Evolutionary conservation across 2,329 filamentous ascomycete species (phyloP).

Genomic region (Biscogniauxia sp.): DNA sequence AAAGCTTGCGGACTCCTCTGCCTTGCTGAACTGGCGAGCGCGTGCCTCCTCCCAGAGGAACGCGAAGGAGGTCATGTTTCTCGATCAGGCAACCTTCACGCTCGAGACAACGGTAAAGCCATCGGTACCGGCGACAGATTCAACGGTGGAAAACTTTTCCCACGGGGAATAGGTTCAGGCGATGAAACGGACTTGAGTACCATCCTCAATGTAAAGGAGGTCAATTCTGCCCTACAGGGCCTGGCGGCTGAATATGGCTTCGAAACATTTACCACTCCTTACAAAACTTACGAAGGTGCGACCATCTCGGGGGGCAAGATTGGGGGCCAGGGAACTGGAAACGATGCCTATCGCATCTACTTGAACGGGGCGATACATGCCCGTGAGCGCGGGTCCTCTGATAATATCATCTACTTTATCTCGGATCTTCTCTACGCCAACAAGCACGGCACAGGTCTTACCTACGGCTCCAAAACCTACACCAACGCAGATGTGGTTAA

Average conservation of each 20-base stretch:
- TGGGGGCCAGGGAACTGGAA: constrained; percentile 41
- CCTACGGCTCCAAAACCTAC: constrained; percentile 51
- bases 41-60: constrained; percentile 22
- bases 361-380: constrained; percentile 55
- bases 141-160: constrained; percentile 37
- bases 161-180: constrained; percentile 40
- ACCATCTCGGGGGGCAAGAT: constrained; percentile 40
- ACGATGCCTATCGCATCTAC: constrained; percentile 46
- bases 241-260: constrained; percentile 40
- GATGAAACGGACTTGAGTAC: constrained; percentile 34
- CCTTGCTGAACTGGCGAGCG: constrained; percentile 12
- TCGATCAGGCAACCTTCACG: constrained; percentile 8
- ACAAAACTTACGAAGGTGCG: constrained; percentile 42
- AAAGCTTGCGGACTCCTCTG: constrained; percentile 6
- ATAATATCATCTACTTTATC: constrained; percentile 57
- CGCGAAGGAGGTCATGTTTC: constrained; percentile 14
- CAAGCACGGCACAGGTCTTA: constrained; percentile 46
- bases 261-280: constrained; percentile 38
- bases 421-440: constrained; percentile 55
- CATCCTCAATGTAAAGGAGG: constrained; percentile 42
- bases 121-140: constrained; percentile 37
- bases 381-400: constrained; percentile 55
- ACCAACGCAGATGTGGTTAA: constrained; percentile 50
- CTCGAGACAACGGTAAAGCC: constrained; percentile 20
- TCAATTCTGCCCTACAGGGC: constrained; percentile 39